These are phyloP conservation scores for Musa troglodytarum DNA, from an alignment of 176 grass and related monocot genomes.

Conservation along the genomic window DNA sequence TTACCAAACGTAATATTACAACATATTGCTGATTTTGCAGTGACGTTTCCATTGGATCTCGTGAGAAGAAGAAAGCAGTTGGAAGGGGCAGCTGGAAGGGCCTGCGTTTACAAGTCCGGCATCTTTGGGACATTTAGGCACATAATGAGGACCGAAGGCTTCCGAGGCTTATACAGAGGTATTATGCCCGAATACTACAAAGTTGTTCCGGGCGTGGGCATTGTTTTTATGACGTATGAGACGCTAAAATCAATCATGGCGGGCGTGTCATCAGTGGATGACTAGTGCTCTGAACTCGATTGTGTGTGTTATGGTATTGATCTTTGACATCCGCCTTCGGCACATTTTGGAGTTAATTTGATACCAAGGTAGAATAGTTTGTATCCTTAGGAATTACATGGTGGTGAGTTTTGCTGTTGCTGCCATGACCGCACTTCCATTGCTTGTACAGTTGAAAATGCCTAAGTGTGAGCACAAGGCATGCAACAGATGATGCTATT, in stretches of 20 bases:
- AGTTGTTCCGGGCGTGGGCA: conserved; percentile 81
- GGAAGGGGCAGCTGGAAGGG: conserved; percentile 80
- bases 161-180: conserved; percentile 90
- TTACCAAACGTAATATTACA: neutral
- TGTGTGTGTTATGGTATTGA: neutral
- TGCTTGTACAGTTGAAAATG: neutral
- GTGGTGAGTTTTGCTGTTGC: conserved; percentile 11
- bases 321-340: neutral
- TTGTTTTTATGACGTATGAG: conserved; percentile 97
- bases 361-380: conserved; percentile 7
- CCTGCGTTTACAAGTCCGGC: conserved; percentile 63
- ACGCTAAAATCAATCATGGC: conserved; percentile 59
- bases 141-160: conserved; percentile 63
- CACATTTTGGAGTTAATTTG: neutral
- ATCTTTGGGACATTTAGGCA: conserved; percentile 68
- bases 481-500: neutral
- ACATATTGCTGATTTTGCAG: conserved; percentile 24
- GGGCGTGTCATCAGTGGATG: conserved; percentile 21
- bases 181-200: conserved; percentile 96
- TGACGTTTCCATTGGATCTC: conserved; percentile 90
- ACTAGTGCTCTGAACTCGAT: conserved; percentile 14
- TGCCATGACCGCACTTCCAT: neutral
- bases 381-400: neutral
- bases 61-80: conserved; percentile 87
- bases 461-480: neutral